These are phyloP conservation scores for Epichloe coenophiala DNA, from an alignment of 2,329 filamentous ascomycete species.

Conservation along the genomic window DNA sequence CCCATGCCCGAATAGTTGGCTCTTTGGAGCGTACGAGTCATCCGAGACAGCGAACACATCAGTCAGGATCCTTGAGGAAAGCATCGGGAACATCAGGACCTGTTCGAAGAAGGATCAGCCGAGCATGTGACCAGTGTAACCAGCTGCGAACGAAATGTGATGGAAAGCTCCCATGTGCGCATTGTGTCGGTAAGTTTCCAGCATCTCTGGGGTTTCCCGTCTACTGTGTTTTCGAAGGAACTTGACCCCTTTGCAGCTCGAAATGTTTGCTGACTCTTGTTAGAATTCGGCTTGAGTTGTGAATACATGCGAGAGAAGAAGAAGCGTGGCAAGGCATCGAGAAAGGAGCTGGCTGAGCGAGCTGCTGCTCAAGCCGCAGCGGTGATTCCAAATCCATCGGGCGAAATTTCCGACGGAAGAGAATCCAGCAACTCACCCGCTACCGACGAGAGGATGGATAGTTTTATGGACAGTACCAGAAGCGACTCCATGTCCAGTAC, in stretches of 20 bases:
- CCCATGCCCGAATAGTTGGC: neutral
- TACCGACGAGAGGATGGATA: constrained; percentile 5
- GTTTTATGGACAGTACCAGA: neutral
- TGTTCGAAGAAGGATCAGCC: constrained; percentile 75
- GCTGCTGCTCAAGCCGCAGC: constrained; percentile 48
- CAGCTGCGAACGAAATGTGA: constrained; percentile 91
- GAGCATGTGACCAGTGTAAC: constrained; percentile 93
- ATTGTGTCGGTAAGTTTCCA: constrained; percentile 64
- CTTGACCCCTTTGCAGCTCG: neutral
- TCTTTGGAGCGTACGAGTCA: constrained; percentile 1
- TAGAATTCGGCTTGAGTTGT: constrained; percentile 78
- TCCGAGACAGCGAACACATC: constrained; percentile 20
- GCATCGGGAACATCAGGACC: constrained; percentile 43
- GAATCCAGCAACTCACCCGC: constrained; percentile 11
- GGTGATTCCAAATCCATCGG: constrained; percentile 20
- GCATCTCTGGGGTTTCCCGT: neutral
- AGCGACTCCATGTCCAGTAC: constrained; percentile 4
- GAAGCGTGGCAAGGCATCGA: constrained; percentile 85
- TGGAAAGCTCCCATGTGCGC: constrained; percentile 78
- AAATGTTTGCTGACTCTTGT: neutral
- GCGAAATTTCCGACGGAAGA: constrained; percentile 22
- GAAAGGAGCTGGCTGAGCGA: constrained; percentile 71
- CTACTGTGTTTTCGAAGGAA: neutral
- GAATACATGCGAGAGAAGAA: constrained; percentile 89
- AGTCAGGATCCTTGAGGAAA: constrained; percentile 34